Evolutionary conservation across 1,284 basidiomycete genomes (phyloP).

Genomic region (Trametes hirsuta): DNA sequence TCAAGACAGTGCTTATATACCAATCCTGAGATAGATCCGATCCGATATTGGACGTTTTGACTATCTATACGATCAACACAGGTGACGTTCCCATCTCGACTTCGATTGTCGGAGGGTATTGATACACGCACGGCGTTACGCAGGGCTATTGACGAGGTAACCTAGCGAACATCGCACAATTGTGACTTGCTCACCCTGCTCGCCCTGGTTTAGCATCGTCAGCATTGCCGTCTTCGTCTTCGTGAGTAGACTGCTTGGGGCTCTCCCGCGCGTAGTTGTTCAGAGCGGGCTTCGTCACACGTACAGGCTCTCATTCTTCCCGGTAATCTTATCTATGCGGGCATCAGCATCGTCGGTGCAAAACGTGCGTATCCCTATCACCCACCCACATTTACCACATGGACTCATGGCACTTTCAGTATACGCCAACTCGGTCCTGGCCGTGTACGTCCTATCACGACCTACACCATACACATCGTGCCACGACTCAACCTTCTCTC

Average conservation of each 20-base stretch:
- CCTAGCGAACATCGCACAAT: too few relatives aligned
- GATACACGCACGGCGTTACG: background rate
- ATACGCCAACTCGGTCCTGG: background rate
- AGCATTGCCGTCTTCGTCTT: conserved; percentile 7
- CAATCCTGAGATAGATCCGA: background rate
- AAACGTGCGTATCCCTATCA: background rate
- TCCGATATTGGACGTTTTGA: conserved; percentile 1
- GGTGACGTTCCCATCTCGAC: background rate
- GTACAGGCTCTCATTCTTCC: conserved; percentile 3
- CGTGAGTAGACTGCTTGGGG: background rate
- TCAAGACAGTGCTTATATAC: background rate
- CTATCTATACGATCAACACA: conserved; percentile 3
- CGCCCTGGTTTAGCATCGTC: background rate
- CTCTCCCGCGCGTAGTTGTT: too few relatives aligned
- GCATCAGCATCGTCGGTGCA: conserved; percentile 3
- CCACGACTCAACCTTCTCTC: too few relatives aligned
- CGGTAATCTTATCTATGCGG: conserved; percentile 6
- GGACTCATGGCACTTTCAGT: background rate
- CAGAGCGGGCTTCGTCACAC: too few relatives aligned
- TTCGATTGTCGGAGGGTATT: background rate
- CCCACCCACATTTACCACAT: too few relatives aligned
- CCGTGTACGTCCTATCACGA: too few relatives aligned
- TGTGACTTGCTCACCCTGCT: background rate
- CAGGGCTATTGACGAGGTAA: background rate
- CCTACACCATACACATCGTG: too few relatives aligned